Evolutionary conservation across 108 stramenopile genomes (phyloP).

Genomic region (Chaetoceros tenuissimus): DNA sequence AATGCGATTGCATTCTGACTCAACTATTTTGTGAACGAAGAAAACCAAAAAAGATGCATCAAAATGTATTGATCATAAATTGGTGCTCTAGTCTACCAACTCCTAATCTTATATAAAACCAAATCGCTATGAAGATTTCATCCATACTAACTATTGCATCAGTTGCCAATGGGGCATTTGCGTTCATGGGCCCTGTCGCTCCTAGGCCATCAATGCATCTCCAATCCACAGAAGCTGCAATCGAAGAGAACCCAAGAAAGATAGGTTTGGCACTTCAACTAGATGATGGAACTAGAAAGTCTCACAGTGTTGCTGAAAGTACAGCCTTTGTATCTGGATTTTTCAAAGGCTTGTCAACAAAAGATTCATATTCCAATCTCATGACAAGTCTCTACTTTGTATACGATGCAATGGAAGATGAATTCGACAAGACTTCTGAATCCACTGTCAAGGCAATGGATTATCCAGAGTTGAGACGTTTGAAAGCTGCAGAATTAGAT

Average conservation of each 20-base stretch:
- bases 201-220: too few relatives aligned
- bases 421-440: slow-evolving; percentile 19
- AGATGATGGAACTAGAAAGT: slow-evolving; percentile 55
- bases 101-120: too few relatives aligned
- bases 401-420: slow-evolving; percentile 46
- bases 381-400: slow-evolving; percentile 48
- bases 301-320: slow-evolving; percentile 51
- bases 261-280: slow-evolving; percentile 30
- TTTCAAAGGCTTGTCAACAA: slow-evolving; percentile 47
- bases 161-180: too few relatives aligned
- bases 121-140: too few relatives aligned
- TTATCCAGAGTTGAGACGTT: slow-evolving; percentile 31
- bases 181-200: too few relatives aligned
- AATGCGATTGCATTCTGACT: too few relatives aligned
- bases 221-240: too few relatives aligned
- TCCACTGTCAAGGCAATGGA: slow-evolving; percentile 16
- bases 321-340: slow-evolving; percentile 56
- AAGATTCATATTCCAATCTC: slow-evolving; percentile 26
- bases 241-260: slow-evolving; percentile 35
- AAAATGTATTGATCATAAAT: too few relatives aligned
- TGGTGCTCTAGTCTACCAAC: too few relatives aligned
- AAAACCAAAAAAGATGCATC: too few relatives aligned
- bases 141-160: too few relatives aligned
- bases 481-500: slow-evolving; percentile 28
- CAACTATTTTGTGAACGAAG: too few relatives aligned